These are phyloP conservation scores for Collariella sp. DNA, from an alignment of 495 filamentous ascomycete species.

Conservation along the genomic window DNA sequence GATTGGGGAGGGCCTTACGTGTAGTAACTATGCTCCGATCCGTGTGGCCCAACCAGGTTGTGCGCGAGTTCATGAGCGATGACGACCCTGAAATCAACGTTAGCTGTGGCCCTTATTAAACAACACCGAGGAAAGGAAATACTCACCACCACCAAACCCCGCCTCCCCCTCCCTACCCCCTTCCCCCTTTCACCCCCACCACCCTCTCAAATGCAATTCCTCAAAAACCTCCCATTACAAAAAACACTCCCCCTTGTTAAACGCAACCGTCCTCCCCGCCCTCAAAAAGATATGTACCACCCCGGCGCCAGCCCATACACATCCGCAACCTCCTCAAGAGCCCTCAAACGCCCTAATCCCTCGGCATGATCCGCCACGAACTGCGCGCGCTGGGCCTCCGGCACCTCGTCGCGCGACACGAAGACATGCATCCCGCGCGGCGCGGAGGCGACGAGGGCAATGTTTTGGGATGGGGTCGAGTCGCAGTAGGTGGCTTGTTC, in stretches of 20 bases:
- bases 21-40: constrained; percentile 77
- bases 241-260: constrained; percentile 80
- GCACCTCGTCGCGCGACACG: constrained; percentile 47
- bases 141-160: constrained; percentile 55
- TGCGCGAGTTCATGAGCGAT: constrained; percentile 91
- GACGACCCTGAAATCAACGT: no score
- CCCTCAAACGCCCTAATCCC: constrained; percentile 57
- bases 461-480: constrained; percentile 66
- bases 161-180: constrained; percentile 46
- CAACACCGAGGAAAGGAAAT: not conserved
- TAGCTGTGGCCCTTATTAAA: no score
- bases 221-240: constrained; percentile 88
- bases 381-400: constrained; percentile 17
- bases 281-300: constrained; percentile 79
- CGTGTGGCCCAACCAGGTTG: constrained; percentile 75
- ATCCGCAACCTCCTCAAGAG: constrained; percentile 60
- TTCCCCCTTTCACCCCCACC: constrained; percentile 28
- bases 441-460: constrained; percentile 63
- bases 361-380: constrained; percentile 57
- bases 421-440: constrained; percentile 66
- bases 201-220: constrained; percentile 74
- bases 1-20: constrained; percentile 43
- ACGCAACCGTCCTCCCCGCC: constrained; percentile 82
- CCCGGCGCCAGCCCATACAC: constrained; percentile 58
- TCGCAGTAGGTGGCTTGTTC: constrained; percentile 90